Percentiles rank a stretch among this genome's conserved stretches.
Evolutionary conservation across 305 asterid species (phyloP).

Genomic region (Ajuga reptans): DNA sequence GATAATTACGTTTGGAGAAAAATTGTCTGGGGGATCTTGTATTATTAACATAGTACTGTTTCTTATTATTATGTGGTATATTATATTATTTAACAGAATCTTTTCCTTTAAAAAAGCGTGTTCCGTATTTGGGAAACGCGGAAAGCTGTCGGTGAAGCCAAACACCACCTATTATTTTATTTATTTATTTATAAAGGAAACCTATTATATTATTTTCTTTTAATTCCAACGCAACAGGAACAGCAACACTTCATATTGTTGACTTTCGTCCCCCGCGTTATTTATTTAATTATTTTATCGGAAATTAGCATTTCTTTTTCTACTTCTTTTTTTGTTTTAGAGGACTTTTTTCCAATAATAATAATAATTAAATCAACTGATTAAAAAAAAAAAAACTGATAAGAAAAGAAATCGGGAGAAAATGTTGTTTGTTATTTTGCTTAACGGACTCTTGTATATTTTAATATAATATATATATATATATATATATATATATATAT

Average conservation of each 20-base stretch:
- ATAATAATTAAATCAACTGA: too few species aligned
- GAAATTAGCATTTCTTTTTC: background rate
- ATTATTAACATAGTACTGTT: too few species aligned
- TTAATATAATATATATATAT: too few species aligned
- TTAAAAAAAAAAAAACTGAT: background rate
- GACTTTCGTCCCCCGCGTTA: background rate
- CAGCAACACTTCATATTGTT: background rate
- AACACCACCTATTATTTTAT: background rate
- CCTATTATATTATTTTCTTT: background rate
- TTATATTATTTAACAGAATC: too few species aligned
- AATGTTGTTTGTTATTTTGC: too few species aligned
- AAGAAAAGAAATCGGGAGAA: background rate
- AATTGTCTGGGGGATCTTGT: too few species aligned
- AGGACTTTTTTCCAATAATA: too few species aligned
- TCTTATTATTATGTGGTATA: too few species aligned
- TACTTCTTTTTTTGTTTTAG: background rate
- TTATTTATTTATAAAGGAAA: too few species aligned
- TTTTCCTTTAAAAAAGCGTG: too few species aligned
- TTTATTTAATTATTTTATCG: background rate
- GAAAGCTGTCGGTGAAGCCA: slow-evolving; percentile 29
- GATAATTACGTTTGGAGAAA: too few species aligned
- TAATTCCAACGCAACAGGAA: background rate
- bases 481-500: background rate
- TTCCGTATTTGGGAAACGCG: background rate
- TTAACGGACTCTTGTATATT: too few species aligned